Base-by-base conservation (phyloP, 331 rosid genomes). In the Malus hybrid region DNA sequence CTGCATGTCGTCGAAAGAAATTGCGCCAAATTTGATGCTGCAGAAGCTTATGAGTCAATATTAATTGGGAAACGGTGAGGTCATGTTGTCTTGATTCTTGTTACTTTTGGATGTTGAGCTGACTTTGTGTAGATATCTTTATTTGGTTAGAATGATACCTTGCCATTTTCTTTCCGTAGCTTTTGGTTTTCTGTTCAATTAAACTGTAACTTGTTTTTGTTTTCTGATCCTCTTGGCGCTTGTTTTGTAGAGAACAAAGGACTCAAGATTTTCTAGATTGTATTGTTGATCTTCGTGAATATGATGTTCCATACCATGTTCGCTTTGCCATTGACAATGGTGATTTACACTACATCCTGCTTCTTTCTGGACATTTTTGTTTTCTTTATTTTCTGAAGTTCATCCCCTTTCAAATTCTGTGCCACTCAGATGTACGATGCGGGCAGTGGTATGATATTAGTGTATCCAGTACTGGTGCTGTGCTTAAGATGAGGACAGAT, bases 281-380 rank as follows among this genome's bases (percentile, higher is more conserved):
- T 78, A 86, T 94, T 73, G 59, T 85, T 65, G 98, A 90, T 83
- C 90, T 94, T 42, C 96, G 96, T 18, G 98, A 94, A 80, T 94
- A 90, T 77, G 97, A 94, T 84, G 98, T 94, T 78, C 97, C 97
- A 46, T 91, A 93, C 79, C 98, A 90, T 81, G 93, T 94, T 81
- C 95, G 98, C 69, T 94, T 94, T 74, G 98, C 96, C 74, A 90
- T 90, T 79, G 98, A 94, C 88, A 89, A 88, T 12, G 97, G 97
- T 87, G 84, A 67, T 85, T 79, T 80, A 65, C 24, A 59, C 79
- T 63, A 76, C 71, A 27, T 75, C 39, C 39, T 76, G 33, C 24
- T 52, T 22, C 75, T 81, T 75, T 85, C 56, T 39, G 15, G 68
- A 66, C 60, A 50, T 73, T 77, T 73, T 75, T 65, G 42, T 36